Percentiles rank a stretch among this genome's conserved stretches.
phyloP scores from a whole-genome alignment of 2,329 filamentous ascomycete species.

The Calonectria pauciramosa region DNA sequence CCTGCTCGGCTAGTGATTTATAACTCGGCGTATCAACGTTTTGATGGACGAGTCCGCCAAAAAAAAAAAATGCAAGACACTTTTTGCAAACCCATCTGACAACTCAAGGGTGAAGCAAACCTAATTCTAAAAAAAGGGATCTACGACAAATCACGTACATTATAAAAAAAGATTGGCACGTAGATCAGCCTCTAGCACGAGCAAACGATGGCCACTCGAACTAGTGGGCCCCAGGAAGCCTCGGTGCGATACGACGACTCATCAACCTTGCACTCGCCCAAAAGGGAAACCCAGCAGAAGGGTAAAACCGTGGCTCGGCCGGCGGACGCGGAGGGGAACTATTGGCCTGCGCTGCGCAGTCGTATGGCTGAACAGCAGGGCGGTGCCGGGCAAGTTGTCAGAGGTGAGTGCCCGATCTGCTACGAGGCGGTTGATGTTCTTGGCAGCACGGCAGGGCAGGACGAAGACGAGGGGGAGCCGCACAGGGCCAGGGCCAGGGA shows the following conservation, averaged over 20 bases:
- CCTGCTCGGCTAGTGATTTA: background rate
- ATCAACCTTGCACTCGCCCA: background rate
- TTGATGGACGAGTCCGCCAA: background rate
- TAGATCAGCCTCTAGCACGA: background rate
- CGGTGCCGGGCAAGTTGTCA: background rate
- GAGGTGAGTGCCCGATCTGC: slow-evolving; percentile 36
- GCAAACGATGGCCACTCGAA: background rate
- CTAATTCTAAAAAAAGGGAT: background rate
- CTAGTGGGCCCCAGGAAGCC: background rate
- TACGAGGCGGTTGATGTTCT: slow-evolving; percentile 21
- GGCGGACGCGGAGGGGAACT: background rate
- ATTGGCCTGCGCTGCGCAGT: slow-evolving; percentile 10
- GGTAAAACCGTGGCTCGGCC: too few relatives aligned
- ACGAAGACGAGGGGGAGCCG: background rate
- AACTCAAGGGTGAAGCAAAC: background rate
- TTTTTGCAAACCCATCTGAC: background rate
- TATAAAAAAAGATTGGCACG: background rate
- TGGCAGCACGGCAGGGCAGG: background rate
- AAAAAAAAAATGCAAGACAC: background rate
- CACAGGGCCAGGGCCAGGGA: too few relatives aligned
- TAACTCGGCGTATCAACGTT: background rate
- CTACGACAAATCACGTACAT: background rate
- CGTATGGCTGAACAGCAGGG: background rate
- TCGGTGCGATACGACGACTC: background rate
- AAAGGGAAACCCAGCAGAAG: background rate